These are phyloP conservation scores for Neovahlkampfia damariscottae DNA, from an alignment of 78 protist genomes.

Conservation along the genomic window DNA sequence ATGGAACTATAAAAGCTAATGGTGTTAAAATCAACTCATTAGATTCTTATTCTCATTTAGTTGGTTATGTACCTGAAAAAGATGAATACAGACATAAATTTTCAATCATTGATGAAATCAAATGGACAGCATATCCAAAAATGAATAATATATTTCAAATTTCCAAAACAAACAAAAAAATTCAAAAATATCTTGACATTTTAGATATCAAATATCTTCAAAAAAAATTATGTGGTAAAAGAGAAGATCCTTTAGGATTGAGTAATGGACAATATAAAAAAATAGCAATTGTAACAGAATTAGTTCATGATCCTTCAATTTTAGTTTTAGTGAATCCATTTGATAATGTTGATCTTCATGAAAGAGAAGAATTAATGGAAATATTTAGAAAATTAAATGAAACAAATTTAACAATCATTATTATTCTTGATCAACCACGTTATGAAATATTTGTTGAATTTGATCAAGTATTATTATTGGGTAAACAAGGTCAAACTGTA, in stretches of 20 bases:
- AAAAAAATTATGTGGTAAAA: not conserved
- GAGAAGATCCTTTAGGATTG: not conserved
- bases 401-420: not conserved
- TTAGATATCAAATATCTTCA: not conserved
- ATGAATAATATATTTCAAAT: too few relatives aligned
- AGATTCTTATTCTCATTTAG: too few relatives aligned
- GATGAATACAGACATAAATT: not conserved
- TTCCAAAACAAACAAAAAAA: not conserved
- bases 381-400: not conserved
- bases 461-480: constrained; percentile 7
- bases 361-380: not conserved
- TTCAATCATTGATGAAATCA: too few relatives aligned
- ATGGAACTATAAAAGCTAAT: not conserved
- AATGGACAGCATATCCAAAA: too few relatives aligned
- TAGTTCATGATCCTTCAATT: not conserved
- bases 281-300: not conserved
- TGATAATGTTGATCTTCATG: not conserved
- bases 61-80: not conserved
- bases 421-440: constrained; percentile 17
- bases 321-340: not conserved
- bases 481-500: not conserved
- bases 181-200: not conserved
- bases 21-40: too few relatives aligned
- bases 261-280: not conserved
- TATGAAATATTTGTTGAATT: constrained; percentile 8